Evolutionary conservation across 164 flowering plant genomes (phyloP).

Genomic region (Cinnamomum micranthum): DNA sequence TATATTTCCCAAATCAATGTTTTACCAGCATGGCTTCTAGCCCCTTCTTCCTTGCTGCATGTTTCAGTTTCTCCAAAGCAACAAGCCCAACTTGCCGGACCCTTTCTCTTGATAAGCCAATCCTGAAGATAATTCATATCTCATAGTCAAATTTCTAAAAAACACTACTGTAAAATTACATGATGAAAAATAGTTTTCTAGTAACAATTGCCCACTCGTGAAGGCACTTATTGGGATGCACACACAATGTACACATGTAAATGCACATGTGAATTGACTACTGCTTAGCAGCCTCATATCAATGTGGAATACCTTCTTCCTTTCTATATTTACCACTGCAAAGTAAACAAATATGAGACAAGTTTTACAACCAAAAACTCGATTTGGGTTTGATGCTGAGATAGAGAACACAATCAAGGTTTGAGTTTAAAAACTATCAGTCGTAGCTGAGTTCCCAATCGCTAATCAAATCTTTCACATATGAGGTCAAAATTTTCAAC

Average conservation of each 20-base stretch:
- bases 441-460: too few relatives aligned
- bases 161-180: background rate
- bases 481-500: too few relatives aligned
- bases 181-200: background rate
- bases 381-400: background rate
- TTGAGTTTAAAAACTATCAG: too few relatives aligned
- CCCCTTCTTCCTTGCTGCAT: conserved; percentile 64
- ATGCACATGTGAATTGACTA: background rate
- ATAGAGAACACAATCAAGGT: background rate
- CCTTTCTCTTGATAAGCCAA: conserved; percentile 88
- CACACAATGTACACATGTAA: background rate
- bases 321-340: background rate
- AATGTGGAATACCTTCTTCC: background rate
- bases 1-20: conserved; percentile 32
- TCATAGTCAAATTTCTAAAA: background rate
- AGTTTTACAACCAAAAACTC: background rate
- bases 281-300: background rate
- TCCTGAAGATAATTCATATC: conserved; percentile 35
- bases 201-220: background rate
- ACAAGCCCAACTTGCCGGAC: conserved; percentile 92
- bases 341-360: background rate
- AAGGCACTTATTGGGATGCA: background rate
- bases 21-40: conserved; percentile 75
- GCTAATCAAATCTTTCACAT: too few relatives aligned
- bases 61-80: conserved; percentile 83